Evolutionary conservation across 75 land plant genomes (phyloP).

Genomic region (Selaginella moellendorffii): DNA sequence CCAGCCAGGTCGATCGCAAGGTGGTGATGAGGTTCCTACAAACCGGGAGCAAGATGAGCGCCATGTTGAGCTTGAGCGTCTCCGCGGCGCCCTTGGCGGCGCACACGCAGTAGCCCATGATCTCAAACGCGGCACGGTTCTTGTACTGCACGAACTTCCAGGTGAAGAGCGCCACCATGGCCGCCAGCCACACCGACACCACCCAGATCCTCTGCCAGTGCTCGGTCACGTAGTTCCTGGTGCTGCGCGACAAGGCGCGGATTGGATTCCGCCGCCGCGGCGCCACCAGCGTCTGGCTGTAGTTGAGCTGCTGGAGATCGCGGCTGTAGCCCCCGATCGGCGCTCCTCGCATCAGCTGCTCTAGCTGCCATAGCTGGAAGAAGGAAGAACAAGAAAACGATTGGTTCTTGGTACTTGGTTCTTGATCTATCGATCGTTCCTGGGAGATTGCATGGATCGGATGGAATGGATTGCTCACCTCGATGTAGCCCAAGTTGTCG

Average conservation of each 20-base stretch:
- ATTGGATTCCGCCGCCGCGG: slow-evolving; percentile 31
- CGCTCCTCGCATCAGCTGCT: slow-evolving; percentile 38
- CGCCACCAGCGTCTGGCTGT: slow-evolving; percentile 62
- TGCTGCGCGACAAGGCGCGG: background rate
- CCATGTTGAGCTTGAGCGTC: slow-evolving; percentile 98
- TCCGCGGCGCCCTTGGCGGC: slow-evolving; percentile 96
- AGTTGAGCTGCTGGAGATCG: slow-evolving; percentile 15
- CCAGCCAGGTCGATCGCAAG: slow-evolving; percentile 61
- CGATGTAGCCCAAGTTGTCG: slow-evolving; percentile 42
- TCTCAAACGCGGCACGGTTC: slow-evolving; percentile 34
- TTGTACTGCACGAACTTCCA: slow-evolving; percentile 94
- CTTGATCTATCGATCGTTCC: too few relatives aligned
- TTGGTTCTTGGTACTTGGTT: background rate
- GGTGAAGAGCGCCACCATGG: slow-evolving; percentile 60
- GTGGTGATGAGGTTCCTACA: slow-evolving; percentile 82
- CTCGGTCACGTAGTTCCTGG: slow-evolving; percentile 45
- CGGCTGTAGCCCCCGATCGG: slow-evolving; percentile 28
- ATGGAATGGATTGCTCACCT: slow-evolving; percentile 24
- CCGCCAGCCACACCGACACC: slow-evolving; percentile 45
- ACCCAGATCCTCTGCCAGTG: slow-evolving; percentile 90
- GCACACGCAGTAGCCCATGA: slow-evolving; percentile 80
- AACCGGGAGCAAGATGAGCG: slow-evolving; percentile 82
- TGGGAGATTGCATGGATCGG: background rate
- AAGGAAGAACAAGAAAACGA: background rate
- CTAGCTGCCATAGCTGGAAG: slow-evolving; percentile 58